phyloP scores from a whole-genome alignment of 176 grass and related monocot genomes.

The Aegilops umbellulata region DNA sequence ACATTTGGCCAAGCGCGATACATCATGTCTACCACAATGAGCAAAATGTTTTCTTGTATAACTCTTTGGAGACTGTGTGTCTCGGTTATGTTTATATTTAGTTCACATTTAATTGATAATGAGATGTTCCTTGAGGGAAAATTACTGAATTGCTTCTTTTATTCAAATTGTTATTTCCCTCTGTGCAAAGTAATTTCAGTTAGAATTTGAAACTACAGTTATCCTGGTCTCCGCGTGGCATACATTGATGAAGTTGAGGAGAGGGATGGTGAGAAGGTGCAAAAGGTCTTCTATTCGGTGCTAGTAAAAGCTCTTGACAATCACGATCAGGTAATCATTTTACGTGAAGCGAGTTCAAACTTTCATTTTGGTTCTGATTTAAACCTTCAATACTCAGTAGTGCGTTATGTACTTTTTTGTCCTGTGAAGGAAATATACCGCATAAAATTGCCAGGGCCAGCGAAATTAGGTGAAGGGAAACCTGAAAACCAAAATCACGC shows the following conservation, averaged over 20 bases:
- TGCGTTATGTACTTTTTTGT: slow-evolving; percentile 32
- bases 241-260: slow-evolving; percentile 99
- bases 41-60: neutral
- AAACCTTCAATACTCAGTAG: slow-evolving; percentile 25
- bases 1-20: slow-evolving; percentile 12
- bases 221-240: slow-evolving; percentile 83
- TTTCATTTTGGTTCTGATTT: slow-evolving; percentile 12
- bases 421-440: slow-evolving; percentile 94
- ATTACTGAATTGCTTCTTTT: neutral
- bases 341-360: neutral
- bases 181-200: slow-evolving; percentile 21
- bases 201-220: slow-evolving; percentile 60
- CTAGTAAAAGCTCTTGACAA: slow-evolving; percentile 95
- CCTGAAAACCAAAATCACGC: slow-evolving; percentile 98
- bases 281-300: slow-evolving; percentile 91
- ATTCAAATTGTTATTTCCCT: slow-evolving; percentile 7
- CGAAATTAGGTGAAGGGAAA: slow-evolving; percentile 93
- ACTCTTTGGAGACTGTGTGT: neutral
- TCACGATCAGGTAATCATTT: slow-evolving; percentile 76
- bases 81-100: slow-evolving; percentile 10
- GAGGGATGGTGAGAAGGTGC: slow-evolving; percentile 78
- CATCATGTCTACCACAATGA: neutral
- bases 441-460: slow-evolving; percentile 89
- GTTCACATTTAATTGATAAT: slow-evolving; percentile 26
- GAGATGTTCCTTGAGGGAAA: neutral